These are phyloP conservation scores for Trichosporon coremiiforme DNA, from an alignment of 1,284 basidiomycete genomes.

Conservation along the genomic window DNA sequence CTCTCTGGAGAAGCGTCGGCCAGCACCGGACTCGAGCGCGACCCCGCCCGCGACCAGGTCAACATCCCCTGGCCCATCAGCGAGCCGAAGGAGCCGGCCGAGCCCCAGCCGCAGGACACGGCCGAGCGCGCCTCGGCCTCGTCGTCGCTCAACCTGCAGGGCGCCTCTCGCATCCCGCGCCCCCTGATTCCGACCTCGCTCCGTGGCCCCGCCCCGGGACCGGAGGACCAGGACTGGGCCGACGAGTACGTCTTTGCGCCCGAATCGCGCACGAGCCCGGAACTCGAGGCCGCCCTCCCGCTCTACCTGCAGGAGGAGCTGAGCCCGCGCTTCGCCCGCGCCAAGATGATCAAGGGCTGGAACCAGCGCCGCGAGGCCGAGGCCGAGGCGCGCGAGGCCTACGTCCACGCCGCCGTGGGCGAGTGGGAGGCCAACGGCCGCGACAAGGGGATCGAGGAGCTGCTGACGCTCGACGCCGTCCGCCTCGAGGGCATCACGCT, in stretches of 20 bases:
- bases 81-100: conserved; percentile 12
- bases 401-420: conserved; percentile 35
- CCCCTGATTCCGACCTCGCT: conserved; percentile 31
- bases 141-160: conserved; percentile 29
- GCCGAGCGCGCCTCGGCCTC: conserved; percentile 22
- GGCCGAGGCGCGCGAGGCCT: conserved; percentile 32
- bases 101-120: background rate
- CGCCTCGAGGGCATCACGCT: conserved; percentile 47
- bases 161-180: conserved; percentile 21
- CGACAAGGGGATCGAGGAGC: conserved; percentile 43
- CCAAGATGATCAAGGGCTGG: conserved; percentile 46
- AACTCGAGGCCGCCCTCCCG: conserved; percentile 51
- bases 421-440: conserved; percentile 48
- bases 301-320: conserved; percentile 55
- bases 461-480: conserved; percentile 35
- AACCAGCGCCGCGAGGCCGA: conserved; percentile 40
- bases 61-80: conserved; percentile 42
- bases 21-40: background rate
- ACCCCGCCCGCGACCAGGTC: conserved; percentile 35
- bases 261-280: conserved; percentile 19
- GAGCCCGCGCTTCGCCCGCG: conserved; percentile 50
- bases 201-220: conserved; percentile 34
- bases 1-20: conserved; percentile 30
- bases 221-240: conserved; percentile 33
- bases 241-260: conserved; percentile 38